Percentiles rank a stretch among this genome's conserved stretches.
phyloP scores from a whole-genome alignment of 345 rosid genomes.

The Turnera subulata region DNA sequence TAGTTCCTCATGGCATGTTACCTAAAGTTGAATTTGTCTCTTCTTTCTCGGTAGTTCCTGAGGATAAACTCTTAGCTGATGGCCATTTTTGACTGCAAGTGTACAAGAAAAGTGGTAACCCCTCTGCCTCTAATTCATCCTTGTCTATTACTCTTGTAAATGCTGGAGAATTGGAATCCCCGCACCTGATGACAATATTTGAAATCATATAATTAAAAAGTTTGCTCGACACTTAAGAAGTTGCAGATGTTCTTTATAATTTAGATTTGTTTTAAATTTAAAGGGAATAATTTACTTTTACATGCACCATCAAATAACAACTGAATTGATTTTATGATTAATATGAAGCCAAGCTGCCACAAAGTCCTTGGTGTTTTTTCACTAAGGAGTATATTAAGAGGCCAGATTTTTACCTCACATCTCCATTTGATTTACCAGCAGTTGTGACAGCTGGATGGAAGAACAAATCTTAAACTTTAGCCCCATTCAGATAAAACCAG shows the following conservation, averaged over 20 bases:
- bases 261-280: too few species aligned
- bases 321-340: background rate
- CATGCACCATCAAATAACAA: too few species aligned
- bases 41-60: slow-evolving; percentile 5
- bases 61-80: slow-evolving; percentile 4
- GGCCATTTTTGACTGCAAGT: slow-evolving; percentile 19
- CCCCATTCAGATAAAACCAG: background rate
- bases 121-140: slow-evolving; percentile 17
- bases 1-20: background rate
- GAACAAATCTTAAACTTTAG: background rate
- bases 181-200: too few species aligned
- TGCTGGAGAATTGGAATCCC: slow-evolving; percentile 19
- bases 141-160: slow-evolving; percentile 6
- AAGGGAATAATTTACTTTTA: too few species aligned
- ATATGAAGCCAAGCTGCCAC: background rate
- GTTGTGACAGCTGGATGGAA: slow-evolving; percentile 17
- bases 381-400: too few species aligned
- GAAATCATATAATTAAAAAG: too few species aligned
- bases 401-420: slow-evolving; percentile 18
- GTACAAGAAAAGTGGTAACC: slow-evolving; percentile 38
- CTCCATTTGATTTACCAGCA: slow-evolving; percentile 19
- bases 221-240: too few species aligned
- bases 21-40: slow-evolving; percentile 16
- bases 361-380: too few species aligned
- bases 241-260: background rate